phyloP scores from a whole-genome alignment of 2,329 filamentous ascomycete species.

The Trichothecium sympodiale region DNA sequence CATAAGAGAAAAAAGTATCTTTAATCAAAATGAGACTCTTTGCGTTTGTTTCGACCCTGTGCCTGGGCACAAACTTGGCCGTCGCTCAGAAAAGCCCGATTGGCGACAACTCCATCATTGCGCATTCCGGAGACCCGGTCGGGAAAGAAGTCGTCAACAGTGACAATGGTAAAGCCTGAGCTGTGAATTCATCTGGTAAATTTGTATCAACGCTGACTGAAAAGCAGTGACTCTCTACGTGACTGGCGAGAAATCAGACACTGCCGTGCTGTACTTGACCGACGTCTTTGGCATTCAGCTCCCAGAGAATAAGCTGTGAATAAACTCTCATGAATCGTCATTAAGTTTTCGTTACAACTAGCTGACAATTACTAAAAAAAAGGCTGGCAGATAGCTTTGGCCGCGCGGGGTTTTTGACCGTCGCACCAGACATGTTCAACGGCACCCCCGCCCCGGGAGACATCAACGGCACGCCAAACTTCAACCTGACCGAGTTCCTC shows the following conservation, averaged over 20 bases:
- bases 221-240: constrained; percentile 6
- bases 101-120: not conserved
- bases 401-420: constrained; percentile 14
- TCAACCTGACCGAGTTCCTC: constrained; percentile 12
- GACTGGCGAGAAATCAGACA: constrained; percentile 4
- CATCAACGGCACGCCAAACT: constrained; percentile 8
- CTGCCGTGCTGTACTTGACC: constrained; percentile 11
- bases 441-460: constrained; percentile 11
- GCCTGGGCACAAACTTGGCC: too few species aligned
- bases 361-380: constrained; percentile 3
- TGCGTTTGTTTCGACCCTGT: too few species aligned
- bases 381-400: constrained; percentile 15
- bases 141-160: constrained; percentile 5
- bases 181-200: not conserved
- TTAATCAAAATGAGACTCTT: too few species aligned
- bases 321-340: not conserved
- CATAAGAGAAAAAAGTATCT: too few species aligned
- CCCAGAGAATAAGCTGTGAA: constrained; percentile 7
- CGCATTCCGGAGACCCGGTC: constrained; percentile 8
- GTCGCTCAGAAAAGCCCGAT: not conserved
- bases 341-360: not conserved
- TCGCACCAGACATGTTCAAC: constrained; percentile 15
- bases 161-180: constrained; percentile 1
- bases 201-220: not conserved
- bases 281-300: constrained; percentile 16